Evolutionary conservation across 1,284 basidiomycete species (phyloP), one percentile per base, ranked within the genome.

Genomic region (Leccinum variabile): DNA sequence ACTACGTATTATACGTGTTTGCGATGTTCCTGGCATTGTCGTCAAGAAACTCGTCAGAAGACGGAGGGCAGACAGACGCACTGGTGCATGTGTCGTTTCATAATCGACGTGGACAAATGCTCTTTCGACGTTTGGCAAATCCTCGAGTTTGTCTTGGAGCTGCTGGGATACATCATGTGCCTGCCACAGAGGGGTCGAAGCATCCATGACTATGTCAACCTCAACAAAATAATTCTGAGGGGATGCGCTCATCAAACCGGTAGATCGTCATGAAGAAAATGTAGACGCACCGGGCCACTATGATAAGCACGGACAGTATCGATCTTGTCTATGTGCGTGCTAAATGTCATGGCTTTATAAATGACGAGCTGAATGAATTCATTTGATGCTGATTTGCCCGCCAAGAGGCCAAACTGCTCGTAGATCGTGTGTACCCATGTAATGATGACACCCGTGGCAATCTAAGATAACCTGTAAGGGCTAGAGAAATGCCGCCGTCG

Each of bases 91-190:
- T 11, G 87, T 88, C 4, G 91, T 90, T 79, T 97, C 95, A 70
- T 97, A 90, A 76, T 97, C 95, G 59, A 97, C 92, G 72, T 97
- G 95, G 16, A 97, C 95, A 74, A 95, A 95, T 44, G 92, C 94
- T 55, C 95, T 81, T 67, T 94, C 95, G 59, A 98, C 95, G 68
- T 92, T 90, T 0, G 95, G 95, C 49, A 99, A 79, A 22, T 88
- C 85, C 75, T 99, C 97, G 56, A 99, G 87, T 78, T 94, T 94
- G 76, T 98, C 95, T 75, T 98, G 96, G 30, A 98, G 79, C 59
- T 91, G 86, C 77, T 98, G 96, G 59, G 91, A 90, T 63, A 97
- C 77, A 75, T 98, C 96, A 75, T 98, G 96, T 16, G 95, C 92
- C 72, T 91, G 88, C 89, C 91, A 93, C 1, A 98, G 79, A 0